Base-by-base conservation (phyloP, 108 stramenopile genomes). In the Cyclotella sp. region DNA sequence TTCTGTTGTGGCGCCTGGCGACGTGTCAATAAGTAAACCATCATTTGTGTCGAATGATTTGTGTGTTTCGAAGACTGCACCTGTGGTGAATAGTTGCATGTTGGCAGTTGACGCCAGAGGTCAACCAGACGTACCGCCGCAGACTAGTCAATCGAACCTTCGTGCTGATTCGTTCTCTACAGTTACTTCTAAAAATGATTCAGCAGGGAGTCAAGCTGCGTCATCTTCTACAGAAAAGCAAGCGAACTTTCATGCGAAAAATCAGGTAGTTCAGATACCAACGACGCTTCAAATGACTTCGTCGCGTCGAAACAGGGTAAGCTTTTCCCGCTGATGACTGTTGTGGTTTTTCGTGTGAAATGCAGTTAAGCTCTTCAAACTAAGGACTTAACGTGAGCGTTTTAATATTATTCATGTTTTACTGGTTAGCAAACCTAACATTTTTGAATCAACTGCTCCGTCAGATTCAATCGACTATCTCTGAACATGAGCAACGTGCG, bases 401-500 rank as follows among this genome's bases (percentile, higher is more conserved):
- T 59, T 28, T 26, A n/a, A n/a, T n/a, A 12, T 22, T 22, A 59
- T 59, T 27, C 22, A 59, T 4, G 34, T 5, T 34, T 34, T 34
- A 34, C 34, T 34, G 34, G 6, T 6, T 22, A 13, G 3, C 30
- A 18, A 47, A 10, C 13, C 16, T 27, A 45, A 47, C 44, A 46
- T 24, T 9, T n/a, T 39, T 13, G 18, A 27, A 40, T 41, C 8
- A 41, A 30, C 18, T 0, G 16, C 39, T 39, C 18, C 19, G 9
- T 28, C 9, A 73, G 63, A 29, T 24, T 54, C 24, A 66, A 60
- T 41, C 22, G 62, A 43, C 74, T 40, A n/a, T 77, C 67, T 49
- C 88, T 18, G 83, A 89, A 30, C 74, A 85, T 61, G 76, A 90
- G 68, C 83, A 82, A 41, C 85, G 67, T 5, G 67, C 93, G 19